phyloP scores from a whole-genome alignment of 805 yeast species.

The Scheffersomyces ergatensis region DNA sequence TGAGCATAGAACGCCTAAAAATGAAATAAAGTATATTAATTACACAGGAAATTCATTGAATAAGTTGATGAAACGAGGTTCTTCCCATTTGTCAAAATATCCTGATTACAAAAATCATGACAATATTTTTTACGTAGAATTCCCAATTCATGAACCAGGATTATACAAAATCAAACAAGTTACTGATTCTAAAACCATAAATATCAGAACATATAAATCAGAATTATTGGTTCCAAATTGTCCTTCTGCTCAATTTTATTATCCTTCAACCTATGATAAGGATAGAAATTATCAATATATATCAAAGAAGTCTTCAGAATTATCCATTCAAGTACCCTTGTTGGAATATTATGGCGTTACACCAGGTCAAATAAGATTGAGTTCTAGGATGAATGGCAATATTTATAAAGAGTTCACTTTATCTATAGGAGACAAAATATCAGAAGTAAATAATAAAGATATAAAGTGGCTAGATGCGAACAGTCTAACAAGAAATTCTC shows the following conservation, averaged over 20 bases:
- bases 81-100: constrained; percentile 25
- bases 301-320: constrained; percentile 26
- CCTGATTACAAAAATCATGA: constrained; percentile 27
- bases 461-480: constrained; percentile 17
- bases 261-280: constrained; percentile 29
- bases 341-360: constrained; percentile 72
- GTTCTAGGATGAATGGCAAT: constrained; percentile 24
- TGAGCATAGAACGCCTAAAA: constrained; percentile 55
- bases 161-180: constrained; percentile 70
- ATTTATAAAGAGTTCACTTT: constrained; percentile 18
- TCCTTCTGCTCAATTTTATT: constrained; percentile 63
- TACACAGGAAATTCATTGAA: constrained; percentile 58
- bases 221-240: constrained; percentile 71
- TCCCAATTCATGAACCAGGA: constrained; percentile 72
- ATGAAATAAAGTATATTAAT: constrained; percentile 45
- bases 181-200: constrained; percentile 59
- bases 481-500: constrained; percentile 24
- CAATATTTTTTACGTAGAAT: constrained; percentile 54
- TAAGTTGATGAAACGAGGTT: constrained; percentile 28
- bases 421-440: constrained; percentile 14
- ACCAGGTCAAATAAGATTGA: constrained; percentile 45
- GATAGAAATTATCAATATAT: constrained; percentile 54
- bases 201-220: constrained; percentile 57
- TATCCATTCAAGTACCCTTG: constrained; percentile 33
- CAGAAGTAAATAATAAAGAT: constrained; percentile 31